These are phyloP conservation scores for Liquidambar formosana DNA, from an alignment of 164 flowering plant species.

Conservation along the genomic window DNA sequence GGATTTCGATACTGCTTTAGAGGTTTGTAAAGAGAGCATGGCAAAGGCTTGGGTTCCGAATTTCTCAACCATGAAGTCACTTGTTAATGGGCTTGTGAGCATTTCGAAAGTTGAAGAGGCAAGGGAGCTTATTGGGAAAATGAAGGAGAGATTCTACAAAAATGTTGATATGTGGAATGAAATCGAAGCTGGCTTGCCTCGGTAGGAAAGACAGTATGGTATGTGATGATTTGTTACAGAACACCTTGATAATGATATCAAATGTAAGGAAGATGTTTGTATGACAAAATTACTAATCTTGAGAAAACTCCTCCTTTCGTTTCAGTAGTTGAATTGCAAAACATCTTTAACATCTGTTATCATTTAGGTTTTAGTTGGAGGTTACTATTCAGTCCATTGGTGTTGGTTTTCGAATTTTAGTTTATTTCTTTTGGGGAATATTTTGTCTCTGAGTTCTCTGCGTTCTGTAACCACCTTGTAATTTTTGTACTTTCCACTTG, in stretches of 20 bases:
- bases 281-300: neutral
- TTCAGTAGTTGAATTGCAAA: neutral
- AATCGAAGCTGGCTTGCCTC: constrained; percentile 57
- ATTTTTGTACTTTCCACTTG: neutral
- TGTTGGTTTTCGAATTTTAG: neutral
- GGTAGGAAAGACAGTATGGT: constrained; percentile 19
- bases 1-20: constrained; percentile 63
- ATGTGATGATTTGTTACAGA: neutral
- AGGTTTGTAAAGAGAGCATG: constrained; percentile 51
- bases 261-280: neutral
- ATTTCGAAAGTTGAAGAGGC: constrained; percentile 65
- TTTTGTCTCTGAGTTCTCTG: neutral
- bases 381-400: neutral
- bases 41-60: constrained; percentile 72
- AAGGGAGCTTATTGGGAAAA: constrained; percentile 37
- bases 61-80: constrained; percentile 60
- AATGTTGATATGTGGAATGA: constrained; percentile 66
- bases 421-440: neutral
- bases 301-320: neutral
- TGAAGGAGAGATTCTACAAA: constrained; percentile 60
- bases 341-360: neutral
- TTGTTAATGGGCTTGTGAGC: constrained; percentile 72
- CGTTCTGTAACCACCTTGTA: neutral
- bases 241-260: neutral
- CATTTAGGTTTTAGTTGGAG: neutral